Evolutionary conservation across 225 moss, liverwort and hornwort species (phyloP).

Genomic region (Pseudoscleropodium purum): DNA sequence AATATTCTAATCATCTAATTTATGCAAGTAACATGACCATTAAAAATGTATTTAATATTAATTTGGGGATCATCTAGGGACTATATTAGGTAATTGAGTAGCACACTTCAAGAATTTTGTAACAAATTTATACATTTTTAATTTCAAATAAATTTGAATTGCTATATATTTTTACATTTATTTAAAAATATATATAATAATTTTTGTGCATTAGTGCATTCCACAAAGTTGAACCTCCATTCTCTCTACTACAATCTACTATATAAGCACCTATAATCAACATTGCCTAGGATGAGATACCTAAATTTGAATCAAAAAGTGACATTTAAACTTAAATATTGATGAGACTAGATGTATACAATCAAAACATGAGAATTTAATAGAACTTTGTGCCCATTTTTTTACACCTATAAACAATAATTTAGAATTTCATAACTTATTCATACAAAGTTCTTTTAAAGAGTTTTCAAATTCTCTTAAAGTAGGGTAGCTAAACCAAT

Average conservation of each 20-base stretch:
- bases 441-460: no score
- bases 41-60: rapidly evolving
- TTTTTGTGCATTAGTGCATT: background rate
- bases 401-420: background rate
- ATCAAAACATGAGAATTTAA: background rate
- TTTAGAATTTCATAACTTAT: background rate
- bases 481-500: no score
- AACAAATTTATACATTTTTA: background rate
- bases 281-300: rapidly evolving
- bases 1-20: background rate
- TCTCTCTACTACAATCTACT: rapidly evolving
- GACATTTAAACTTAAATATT: background rate
- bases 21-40: rapidly evolving
- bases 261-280: background rate
- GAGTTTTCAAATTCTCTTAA: background rate
- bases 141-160: no score
- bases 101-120: background rate
- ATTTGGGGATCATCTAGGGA: rapidly evolving
- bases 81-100: background rate
- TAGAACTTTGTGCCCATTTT: background rate
- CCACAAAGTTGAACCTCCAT: no score
- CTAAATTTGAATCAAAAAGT: background rate
- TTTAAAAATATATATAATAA: no score
- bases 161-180: background rate
- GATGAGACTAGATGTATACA: rapidly evolving